Evolutionary conservation across 495 filamentous ascomycete species (phyloP).

Genomic region (Podospora fimiseda): DNA sequence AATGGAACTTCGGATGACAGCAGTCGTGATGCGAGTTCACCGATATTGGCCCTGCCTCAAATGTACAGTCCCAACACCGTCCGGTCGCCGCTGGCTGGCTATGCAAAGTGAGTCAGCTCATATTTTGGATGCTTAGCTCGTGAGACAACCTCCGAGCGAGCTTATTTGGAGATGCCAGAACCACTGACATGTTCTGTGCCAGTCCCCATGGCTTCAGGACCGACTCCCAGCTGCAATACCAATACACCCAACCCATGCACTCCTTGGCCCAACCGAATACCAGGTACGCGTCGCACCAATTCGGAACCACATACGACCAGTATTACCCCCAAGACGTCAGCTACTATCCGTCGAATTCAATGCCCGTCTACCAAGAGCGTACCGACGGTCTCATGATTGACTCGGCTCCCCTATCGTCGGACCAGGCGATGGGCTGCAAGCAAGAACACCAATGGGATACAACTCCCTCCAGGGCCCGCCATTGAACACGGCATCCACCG

Average conservation of each 20-base stretch:
- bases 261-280: not conserved
- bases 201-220: not conserved
- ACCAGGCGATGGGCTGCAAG: not conserved
- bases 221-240: not conserved
- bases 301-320: not conserved
- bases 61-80: not conserved
- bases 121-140: not conserved
- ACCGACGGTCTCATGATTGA: not conserved
- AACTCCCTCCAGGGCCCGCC: not conserved
- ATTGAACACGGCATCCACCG: not conserved
- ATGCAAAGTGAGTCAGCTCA: not conserved
- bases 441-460: not conserved
- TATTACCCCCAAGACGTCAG: not conserved
- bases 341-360: not conserved
- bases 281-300: not conserved
- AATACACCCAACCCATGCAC: not conserved
- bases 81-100: not conserved
- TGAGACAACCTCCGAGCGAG: no score
- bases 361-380: not conserved
- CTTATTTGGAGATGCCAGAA: no score
- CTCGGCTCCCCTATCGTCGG: not conserved
- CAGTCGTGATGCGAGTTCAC: not conserved
- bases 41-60: not conserved
- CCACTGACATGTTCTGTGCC: not conserved
- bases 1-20: slow-evolving; percentile 1